These are phyloP conservation scores for Boletus rubroflammeus DNA, from an alignment of 768 basidiomycete species.

Conservation along the genomic window DNA sequence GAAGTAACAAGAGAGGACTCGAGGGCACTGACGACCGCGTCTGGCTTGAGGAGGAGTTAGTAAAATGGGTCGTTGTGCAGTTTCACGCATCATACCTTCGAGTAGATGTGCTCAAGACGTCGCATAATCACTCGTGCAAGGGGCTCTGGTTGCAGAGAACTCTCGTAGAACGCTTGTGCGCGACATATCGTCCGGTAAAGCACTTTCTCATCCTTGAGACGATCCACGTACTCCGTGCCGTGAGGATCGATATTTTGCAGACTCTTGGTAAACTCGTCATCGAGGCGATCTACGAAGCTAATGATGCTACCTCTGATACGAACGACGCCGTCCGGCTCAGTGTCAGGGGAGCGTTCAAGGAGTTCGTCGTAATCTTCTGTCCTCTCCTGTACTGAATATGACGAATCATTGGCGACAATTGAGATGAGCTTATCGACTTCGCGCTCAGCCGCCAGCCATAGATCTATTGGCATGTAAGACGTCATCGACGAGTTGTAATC, in stretches of 20 bases:
- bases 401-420: conserved; percentile 64
- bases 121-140: conserved; percentile 90
- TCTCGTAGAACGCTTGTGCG: conserved; percentile 89
- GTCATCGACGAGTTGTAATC: conserved; percentile 91
- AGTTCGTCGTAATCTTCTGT: conserved; percentile 92
- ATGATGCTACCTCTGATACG: conserved; percentile 93
- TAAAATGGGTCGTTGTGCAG: neutral
- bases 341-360: conserved; percentile 72
- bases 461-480: conserved; percentile 87
- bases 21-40: conserved; percentile 86
- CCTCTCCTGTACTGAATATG: conserved; percentile 82
- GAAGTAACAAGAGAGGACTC: conserved; percentile 64
- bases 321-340: conserved; percentile 70
- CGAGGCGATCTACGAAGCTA: conserved; percentile 91
- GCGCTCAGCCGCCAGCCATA: conserved; percentile 82
- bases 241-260: conserved; percentile 98
- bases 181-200: conserved; percentile 92
- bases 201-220: conserved; percentile 92
- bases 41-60: conserved; percentile 58
- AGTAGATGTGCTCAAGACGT: conserved; percentile 95
- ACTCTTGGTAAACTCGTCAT: conserved; percentile 97
- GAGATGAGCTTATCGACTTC: conserved; percentile 88
- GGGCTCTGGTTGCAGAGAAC: conserved; percentile 69
- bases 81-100: conserved; percentile 59
- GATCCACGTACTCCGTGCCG: conserved; percentile 97